Percentiles rank a stretch among this genome's conserved stretches.
phyloP scores from a whole-genome alignment of 345 rosid genomes.

The Populus alba region DNA sequence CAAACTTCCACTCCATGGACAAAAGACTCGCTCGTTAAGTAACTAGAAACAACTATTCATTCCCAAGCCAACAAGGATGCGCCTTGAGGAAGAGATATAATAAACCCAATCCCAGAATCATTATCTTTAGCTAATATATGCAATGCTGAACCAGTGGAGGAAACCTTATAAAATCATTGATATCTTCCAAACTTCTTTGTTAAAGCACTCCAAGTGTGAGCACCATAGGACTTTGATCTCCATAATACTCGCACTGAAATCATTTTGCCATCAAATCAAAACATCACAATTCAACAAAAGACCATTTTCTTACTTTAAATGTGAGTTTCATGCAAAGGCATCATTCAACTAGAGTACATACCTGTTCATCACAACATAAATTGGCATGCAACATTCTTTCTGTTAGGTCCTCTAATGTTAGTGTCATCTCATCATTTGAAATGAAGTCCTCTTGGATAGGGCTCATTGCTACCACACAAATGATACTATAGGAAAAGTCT shows the following conservation, averaged over 20 bases:
- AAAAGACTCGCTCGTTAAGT: too few species aligned
- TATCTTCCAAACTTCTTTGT: background rate
- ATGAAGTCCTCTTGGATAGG: background rate
- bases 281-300: background rate
- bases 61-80: too few species aligned
- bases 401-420: conserved; percentile 24
- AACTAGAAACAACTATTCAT: too few species aligned
- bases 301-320: too few species aligned
- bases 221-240: background rate
- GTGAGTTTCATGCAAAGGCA: background rate
- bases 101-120: background rate
- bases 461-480: conserved; percentile 7
- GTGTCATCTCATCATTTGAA: background rate
- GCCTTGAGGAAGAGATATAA: conserved; percentile 1
- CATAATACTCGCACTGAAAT: conserved; percentile 11
- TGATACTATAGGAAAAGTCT: background rate
- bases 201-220: conserved; percentile 13
- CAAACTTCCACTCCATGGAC: too few species aligned
- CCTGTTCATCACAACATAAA: background rate
- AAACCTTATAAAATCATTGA: background rate
- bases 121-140: background rate
- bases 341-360: background rate
- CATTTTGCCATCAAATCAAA: background rate
- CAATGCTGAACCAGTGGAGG: conserved; percentile 15
- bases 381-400: conserved; percentile 14